Percentiles rank a stretch among this genome's conserved stretches.
Evolutionary conservation across 768 basidiomycete genomes (phyloP).

Genomic region (Agaricus blazei): DNA sequence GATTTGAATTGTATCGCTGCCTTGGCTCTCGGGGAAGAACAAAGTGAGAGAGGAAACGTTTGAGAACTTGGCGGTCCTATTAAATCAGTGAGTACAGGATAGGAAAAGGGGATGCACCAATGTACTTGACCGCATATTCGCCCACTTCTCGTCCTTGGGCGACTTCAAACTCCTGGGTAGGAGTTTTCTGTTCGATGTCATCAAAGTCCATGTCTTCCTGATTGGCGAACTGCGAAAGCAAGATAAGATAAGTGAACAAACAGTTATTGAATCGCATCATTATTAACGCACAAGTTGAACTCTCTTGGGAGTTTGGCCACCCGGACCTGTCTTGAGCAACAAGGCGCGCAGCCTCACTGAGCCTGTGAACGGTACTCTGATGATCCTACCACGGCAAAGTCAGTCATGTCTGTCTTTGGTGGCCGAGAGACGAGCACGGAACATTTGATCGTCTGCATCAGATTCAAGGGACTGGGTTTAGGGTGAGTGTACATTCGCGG

Average conservation of each 20-base stretch:
- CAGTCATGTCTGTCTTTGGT: background rate
- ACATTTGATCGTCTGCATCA: slow-evolving; percentile 91
- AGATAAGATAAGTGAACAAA: background rate
- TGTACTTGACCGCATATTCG: slow-evolving; percentile 80
- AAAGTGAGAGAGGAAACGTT: slow-evolving; percentile 78
- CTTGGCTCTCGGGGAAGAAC: slow-evolving; percentile 77
- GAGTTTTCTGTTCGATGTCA: slow-evolving; percentile 54
- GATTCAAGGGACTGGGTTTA: slow-evolving; percentile 69
- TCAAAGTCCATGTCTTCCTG: slow-evolving; percentile 78
- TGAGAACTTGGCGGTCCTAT: slow-evolving; percentile 81
- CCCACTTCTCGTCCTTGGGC: slow-evolving; percentile 72
- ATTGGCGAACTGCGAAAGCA: slow-evolving; percentile 61
- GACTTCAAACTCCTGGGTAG: slow-evolving; percentile 70
- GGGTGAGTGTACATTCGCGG: background rate
- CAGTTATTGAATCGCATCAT: background rate
- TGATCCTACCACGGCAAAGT: slow-evolving; percentile 43
- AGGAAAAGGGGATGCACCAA: background rate
- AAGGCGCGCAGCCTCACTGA: slow-evolving; percentile 81
- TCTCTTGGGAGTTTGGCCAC: slow-evolving; percentile 69
- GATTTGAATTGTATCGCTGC: slow-evolving; percentile 68
- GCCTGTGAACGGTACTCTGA: slow-evolving; percentile 84
- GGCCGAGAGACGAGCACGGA: slow-evolving; percentile 9
- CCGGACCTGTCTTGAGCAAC: slow-evolving; percentile 80
- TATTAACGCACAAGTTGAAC: slow-evolving; percentile 54
- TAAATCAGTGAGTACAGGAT: background rate